Evolutionary conservation across 2,329 filamentous ascomycete genomes (phyloP).

Genomic region (Penicillium brasilianum): DNA sequence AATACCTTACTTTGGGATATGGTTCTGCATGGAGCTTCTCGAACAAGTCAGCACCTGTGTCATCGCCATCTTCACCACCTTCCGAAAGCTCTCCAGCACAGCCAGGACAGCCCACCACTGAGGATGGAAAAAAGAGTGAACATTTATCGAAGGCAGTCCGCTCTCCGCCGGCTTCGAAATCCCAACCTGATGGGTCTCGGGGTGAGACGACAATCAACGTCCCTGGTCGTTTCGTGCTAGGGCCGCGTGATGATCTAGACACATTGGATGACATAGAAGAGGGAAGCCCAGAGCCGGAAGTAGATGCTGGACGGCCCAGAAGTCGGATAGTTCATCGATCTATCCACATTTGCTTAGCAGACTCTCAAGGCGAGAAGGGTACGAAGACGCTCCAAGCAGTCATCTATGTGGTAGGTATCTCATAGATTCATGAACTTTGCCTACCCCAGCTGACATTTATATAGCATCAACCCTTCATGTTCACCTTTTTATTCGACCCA

Average conservation of each 20-base stretch:
- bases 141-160: not conserved
- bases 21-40: conserved; percentile 54
- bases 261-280: conserved; percentile 39
- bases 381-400: conserved; percentile 44
- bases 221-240: conserved; percentile 26
- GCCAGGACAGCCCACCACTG: conserved; percentile 22
- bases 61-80: conserved; percentile 35
- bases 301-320: conserved; percentile 27
- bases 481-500: conserved; percentile 55
- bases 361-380: conserved; percentile 19
- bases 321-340: conserved; percentile 44
- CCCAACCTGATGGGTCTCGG: not conserved
- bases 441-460: conserved; percentile 17
- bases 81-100: conserved; percentile 17
- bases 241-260: conserved; percentile 46
- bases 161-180: conserved; percentile 1
- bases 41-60: conserved; percentile 34
- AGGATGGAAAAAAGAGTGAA: conserved; percentile 3
- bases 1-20: conserved; percentile 57
- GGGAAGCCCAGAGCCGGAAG: conserved; percentile 26
- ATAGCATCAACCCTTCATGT: conserved; percentile 56
- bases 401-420: conserved; percentile 47
- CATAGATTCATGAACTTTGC: not conserved
- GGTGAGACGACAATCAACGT: conserved; percentile 7
- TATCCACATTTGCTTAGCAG: conserved; percentile 40